phyloP scores from a whole-genome alignment of 2,329 filamentous ascomycete species.

The Fusarium agapanthi region DNA sequence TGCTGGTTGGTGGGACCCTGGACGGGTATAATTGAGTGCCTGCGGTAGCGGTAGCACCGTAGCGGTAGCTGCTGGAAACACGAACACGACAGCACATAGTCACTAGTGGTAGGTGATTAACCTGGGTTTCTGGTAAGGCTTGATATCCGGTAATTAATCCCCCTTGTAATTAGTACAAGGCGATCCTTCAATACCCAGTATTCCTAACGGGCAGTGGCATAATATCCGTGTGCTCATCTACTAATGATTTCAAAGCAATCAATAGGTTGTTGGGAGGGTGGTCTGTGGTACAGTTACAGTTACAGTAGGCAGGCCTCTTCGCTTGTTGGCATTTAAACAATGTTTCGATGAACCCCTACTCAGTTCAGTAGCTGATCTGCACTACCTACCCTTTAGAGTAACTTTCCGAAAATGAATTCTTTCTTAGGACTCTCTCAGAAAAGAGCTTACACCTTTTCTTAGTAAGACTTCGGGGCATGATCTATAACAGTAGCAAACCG shows the following conservation, averaged over 20 bases:
- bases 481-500: not conserved
- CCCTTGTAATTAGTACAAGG: not conserved
- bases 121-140: not conserved
- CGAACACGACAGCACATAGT: constrained; percentile 30
- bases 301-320: not conserved
- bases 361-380: constrained; percentile 13
- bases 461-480: not conserved
- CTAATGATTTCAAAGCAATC: not conserved
- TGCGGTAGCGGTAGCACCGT: not conserved
- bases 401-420: not conserved
- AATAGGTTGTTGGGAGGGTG: not conserved
- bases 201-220: not conserved
- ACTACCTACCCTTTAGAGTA: not conserved
- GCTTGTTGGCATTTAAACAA: constrained; percentile 9
- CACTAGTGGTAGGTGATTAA: not conserved
- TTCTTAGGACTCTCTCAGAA: not conserved
- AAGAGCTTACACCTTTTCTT: not conserved
- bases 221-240: not conserved
- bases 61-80: constrained; percentile 29
- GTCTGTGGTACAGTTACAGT: not conserved
- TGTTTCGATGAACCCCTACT: constrained; percentile 12
- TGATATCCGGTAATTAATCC: not conserved
- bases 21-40: constrained; percentile 28
- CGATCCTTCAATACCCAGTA: not conserved
- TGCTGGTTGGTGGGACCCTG: constrained; percentile 34